Base-by-base conservation (phyloP, 805 yeast species). In the Blastobotrys mokoenaii region DNA sequence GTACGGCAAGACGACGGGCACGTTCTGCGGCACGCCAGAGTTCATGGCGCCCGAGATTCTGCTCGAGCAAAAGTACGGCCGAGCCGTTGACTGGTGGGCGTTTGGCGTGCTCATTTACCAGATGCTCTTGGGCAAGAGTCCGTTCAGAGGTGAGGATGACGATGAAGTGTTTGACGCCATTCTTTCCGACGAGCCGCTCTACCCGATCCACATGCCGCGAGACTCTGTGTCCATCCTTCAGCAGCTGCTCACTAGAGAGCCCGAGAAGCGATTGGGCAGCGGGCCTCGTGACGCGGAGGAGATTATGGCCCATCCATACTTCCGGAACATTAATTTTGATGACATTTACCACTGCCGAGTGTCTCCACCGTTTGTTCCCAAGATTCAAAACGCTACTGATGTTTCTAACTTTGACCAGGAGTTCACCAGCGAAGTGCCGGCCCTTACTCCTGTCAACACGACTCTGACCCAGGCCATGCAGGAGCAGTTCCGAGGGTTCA, bases 21-120 rank as follows among this genome's bases (percentile, higher is more conserved):
- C 98, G 0, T 93, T 90, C 70, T 93, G 98, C 71, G 98, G 99
- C 56, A 93, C 99, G 2, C 99, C 99, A 0, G 98, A 93, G 64
- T 85, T 93, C 55, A 93, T 93, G 96, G 99, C 98, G 1, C 99
- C 99, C 0, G 99, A 93, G 65, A 90, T 93, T 54, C 72, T 93
- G 59, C 81, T 86, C 52, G 97, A 93, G 45, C 95, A 89, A 64
- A 84, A 81, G 48, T 93, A 93, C 59, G 93, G 88, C 44, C 79
- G 95, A 59, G 84, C 93, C 34, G 98, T 93, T 45, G 99, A 93
- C 67, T 93, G 98, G 98, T 93, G 98, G 98, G 97, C 98, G 1
- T 87, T 89, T 71, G 99, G 99, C 47, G 97, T 93, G 25, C 72
- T 93, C 52, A 71, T 93, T 53, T 93, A 90, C 65, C 98, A 93